Conservation (phyloP, 805 yeast species). For the Tetrapisispora phaffii region DNA sequence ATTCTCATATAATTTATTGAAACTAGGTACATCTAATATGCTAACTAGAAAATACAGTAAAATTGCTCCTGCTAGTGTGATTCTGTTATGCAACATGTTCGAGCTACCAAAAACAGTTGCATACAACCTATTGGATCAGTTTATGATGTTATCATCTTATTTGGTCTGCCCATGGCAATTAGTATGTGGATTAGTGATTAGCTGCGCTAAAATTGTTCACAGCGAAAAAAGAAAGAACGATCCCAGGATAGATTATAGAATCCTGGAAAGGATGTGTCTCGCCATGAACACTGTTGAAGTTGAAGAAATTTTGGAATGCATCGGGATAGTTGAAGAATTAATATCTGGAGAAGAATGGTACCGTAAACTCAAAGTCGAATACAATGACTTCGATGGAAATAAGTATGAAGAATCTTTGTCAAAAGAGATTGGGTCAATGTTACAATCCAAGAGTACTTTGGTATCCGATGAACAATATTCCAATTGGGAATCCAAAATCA, state of each 20-base stretch:
- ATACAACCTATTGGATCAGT: constrained; percentile 40
- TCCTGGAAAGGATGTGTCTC: constrained; percentile 42
- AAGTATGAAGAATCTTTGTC: constrained; percentile 18
- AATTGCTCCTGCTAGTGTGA: constrained; percentile 35
- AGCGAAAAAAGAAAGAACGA: constrained; percentile 36
- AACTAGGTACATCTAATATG: constrained; percentile 4
- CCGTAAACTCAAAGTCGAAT: constrained; percentile 40
- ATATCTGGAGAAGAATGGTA: constrained; percentile 56
- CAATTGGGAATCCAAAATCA: constrained; percentile 28
- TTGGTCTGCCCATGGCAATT: constrained; percentile 59
- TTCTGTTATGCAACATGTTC: constrained; percentile 51
- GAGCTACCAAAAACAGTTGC: constrained; percentile 49
- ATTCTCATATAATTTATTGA: not conserved
- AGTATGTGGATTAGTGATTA: constrained; percentile 55
- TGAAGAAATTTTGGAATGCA: constrained; percentile 44
- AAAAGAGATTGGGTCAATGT: constrained; percentile 29
- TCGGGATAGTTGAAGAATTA: constrained; percentile 42
- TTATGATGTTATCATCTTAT: constrained; percentile 40
- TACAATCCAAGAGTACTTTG: constrained; percentile 27
- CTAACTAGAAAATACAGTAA: constrained; percentile 26
- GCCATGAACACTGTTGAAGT: constrained; percentile 42
- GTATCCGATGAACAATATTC: constrained; percentile 26
- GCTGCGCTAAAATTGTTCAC: constrained; percentile 48
- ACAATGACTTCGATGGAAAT: constrained; percentile 28
- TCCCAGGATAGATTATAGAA: constrained; percentile 40